A percentile compares a stretch with the other conserved stretches of the same genome.
These are phyloP conservation scores for Thelephora ganbajun DNA, from an alignment of 768 basidiomycete species.

Conservation along the genomic window DNA sequence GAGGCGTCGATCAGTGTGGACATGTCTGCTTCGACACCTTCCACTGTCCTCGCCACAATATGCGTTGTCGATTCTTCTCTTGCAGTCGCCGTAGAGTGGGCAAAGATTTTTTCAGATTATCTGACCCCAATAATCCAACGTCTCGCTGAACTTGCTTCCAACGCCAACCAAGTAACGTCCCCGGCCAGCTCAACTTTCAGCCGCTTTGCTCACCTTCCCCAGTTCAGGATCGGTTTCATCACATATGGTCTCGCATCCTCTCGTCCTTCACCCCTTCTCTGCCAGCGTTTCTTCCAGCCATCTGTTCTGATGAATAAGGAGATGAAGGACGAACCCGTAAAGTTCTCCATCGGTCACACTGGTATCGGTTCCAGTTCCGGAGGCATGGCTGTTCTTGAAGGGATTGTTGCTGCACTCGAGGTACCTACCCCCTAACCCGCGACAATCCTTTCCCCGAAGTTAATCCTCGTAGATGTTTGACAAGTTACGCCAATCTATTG, in stretches of 20 bases:
- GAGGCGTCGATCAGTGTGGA: too few relatives aligned
- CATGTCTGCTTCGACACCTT: too few relatives aligned
- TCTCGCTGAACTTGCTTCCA: constrained; percentile 27
- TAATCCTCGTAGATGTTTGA: constrained; percentile 25
- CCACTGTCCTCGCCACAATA: constrained; percentile 25
- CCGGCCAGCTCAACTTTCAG: background rate
- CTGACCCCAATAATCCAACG: constrained; percentile 37
- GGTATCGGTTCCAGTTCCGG: constrained; percentile 20
- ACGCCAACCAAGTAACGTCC: constrained; percentile 20
- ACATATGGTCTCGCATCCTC: constrained; percentile 51
- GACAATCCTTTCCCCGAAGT: too few relatives aligned
- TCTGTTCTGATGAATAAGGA: constrained; percentile 25
- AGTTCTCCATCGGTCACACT: constrained; percentile 45
- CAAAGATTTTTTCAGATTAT: constrained; percentile 29
- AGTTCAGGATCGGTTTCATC: constrained; percentile 39
- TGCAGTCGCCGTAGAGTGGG: constrained; percentile 39
- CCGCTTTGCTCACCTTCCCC: constrained; percentile 4
- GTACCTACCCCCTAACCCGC: constrained; percentile 22
- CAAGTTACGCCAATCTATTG: constrained; percentile 10
- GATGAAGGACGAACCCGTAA: constrained; percentile 30
- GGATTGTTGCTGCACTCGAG: constrained; percentile 56
- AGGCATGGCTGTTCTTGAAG: constrained; percentile 62
- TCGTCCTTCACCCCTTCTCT: constrained; percentile 37
- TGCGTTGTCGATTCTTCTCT: constrained; percentile 52
- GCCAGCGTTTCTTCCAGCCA: constrained; percentile 42